Evolutionary conservation across 164 flowering plant genomes (phyloP), one percentile per base, ranked within the genome.

Genomic region (Pachysandra terminalis): DNA sequence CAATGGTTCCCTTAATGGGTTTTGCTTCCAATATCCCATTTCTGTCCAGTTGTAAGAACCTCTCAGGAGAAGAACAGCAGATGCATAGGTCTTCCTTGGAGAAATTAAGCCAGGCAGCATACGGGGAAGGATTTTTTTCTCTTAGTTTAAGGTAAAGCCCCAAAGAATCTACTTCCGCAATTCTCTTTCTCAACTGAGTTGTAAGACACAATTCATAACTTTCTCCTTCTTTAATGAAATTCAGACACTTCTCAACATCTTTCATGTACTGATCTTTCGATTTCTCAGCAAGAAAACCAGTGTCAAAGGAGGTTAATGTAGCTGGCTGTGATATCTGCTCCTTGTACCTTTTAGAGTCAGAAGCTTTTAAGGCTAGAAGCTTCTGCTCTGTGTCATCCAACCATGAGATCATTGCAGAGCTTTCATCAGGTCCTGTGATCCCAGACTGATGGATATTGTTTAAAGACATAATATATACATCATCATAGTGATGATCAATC

Each of bases 161-260:
- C 65, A 92, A 61, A 59, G 78, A 28, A 79, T 92, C 87, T 37
- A 80, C 71, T 13, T 88, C 77, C 54, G 75, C 81, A 23, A 83
- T 72, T 53, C 26, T 77, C 74, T 80, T 90, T 56, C 83, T 87
- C 74, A 87, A 77, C 73, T 88, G 99, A 64, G 97, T 88, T 22
- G 99, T 95, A 59, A 92, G 83, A 74, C 99, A 95, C 73, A 92
- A 73, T 79, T 95, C 99, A 70, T 95, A 95, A 83, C 99, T 95
- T 77, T 95, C 97, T 56, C 99, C 99, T 66, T 95, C 95, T 77
- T 82, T 90, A 22, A 95, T 95, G 71, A 82, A 88, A 22, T 78
- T 40, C 71, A 85, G 80, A 71, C 99, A 95, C 76, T 82, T 84
- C 68, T 81, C 70, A 62, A 95, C 87, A 73, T 95, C 96, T 63